Base-by-base conservation (phyloP, 2,329 filamentous ascomycete species). In the Microdochium nivale region DNA sequence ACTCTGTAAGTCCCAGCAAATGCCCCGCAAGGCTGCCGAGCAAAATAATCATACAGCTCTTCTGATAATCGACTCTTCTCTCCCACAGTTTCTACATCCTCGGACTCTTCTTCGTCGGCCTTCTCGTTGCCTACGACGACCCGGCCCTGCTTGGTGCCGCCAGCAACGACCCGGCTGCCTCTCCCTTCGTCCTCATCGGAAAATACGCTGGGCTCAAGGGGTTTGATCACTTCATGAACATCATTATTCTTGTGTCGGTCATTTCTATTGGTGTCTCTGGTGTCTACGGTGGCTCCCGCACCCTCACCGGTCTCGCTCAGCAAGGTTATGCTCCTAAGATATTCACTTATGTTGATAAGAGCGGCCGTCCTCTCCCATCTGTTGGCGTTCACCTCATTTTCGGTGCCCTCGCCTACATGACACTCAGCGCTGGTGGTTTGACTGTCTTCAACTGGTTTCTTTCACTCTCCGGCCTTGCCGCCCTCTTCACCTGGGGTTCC, bases 401-500 rank as follows among this genome's bases (percentile, higher is more conserved):
- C 77, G 80, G 62, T 73, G 85, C 48, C 76, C 86, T 59, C 84
- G 79, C 79, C 79, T 47, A 47, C 46, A 47, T 47, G 46, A 47
- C 25, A 3, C 46, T 47, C 3, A 24, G 66, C 47, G 59, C 68
- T 0, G 68, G 68, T 1, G 78, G 78, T 23, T 63, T 61, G 1
- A 68, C 66, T 0, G 75, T 86, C 23, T 86, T 88, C 53, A 71
- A 77, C 59, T 88, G 85, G 85, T 74, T 88, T 3, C 73, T 80
- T 25, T 79, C 83, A 9, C 69, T 88, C 16, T 85, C 82, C 0
- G 84, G 81, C 49, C 71, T 88, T 3, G 78, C 79, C 11, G 78
- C 81, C 13, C 73, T 88, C 44, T 86, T 86, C 64, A 83, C 83
- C 11, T 88, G 84, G 84, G 83, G 77, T 19, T 84, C 80, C 37